A percentile compares a stretch with the other conserved stretches of the same genome.
Conservation (phyloP, 1,139 yeast genomes). For the Geotrichum carabidarum region DNA sequence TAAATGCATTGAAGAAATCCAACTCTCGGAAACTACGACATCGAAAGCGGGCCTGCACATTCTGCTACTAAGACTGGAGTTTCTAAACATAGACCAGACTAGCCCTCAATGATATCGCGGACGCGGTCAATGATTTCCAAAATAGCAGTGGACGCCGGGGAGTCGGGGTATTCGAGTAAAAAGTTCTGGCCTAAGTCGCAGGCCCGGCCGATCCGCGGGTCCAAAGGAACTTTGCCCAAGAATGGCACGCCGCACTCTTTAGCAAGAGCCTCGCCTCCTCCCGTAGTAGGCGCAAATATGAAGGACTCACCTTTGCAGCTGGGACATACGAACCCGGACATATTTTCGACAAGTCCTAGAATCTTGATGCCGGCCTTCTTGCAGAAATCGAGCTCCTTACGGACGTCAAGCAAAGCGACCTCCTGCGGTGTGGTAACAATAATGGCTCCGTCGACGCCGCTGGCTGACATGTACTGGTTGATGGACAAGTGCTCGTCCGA, state of each 20-base stretch:
- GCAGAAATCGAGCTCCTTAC: constrained; percentile 95
- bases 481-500: constrained; percentile 94
- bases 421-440: constrained; percentile 97
- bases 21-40: background rate
- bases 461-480: constrained; percentile 79
- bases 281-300: constrained; percentile 92
- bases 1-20: constrained; percentile 6
- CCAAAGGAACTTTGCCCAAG: constrained; percentile 89
- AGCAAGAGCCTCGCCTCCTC: constrained; percentile 86
- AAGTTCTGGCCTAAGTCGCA: constrained; percentile 90
- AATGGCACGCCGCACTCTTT: constrained; percentile 70
- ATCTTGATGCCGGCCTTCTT: constrained; percentile 80
- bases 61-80: constrained; percentile 13
- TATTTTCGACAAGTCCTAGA: constrained; percentile 89
- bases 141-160: constrained; percentile 89
- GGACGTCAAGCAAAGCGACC: constrained; percentile 87
- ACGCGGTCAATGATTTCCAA: constrained; percentile 67
- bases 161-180: constrained; percentile 72
- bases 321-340: constrained; percentile 98
- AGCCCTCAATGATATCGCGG: constrained; percentile 21
- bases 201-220: constrained; percentile 85
- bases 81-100: constrained; percentile 6
- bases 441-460: constrained; percentile 92
- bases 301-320: constrained; percentile 84
- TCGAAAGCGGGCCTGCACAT: constrained; percentile 5